Base-by-base conservation (phyloP, 495 filamentous ascomycete genomes). In the Tetracladium setigerum region DNA sequence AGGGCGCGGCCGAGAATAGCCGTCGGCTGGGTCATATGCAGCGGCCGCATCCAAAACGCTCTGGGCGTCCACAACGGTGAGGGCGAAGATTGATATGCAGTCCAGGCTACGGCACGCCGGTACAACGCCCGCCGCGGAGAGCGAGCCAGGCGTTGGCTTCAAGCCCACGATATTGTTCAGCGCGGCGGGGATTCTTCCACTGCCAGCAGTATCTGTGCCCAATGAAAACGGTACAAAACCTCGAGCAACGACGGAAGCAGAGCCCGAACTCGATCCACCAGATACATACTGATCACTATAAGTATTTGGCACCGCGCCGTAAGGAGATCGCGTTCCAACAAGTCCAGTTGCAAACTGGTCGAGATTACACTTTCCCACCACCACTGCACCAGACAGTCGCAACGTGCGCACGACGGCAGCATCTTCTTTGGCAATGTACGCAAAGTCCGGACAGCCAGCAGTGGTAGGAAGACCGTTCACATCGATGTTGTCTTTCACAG, bases 331-430 rank as follows among this genome's bases (percentile, higher is more conserved):
- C 37, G 73, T 70, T 15, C 70, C 72, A 0, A 63, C 34, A 16
- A 47, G 59, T n/a, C 80, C 80, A 0, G 80, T 84, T 11, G 78
- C 80, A n/a, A 83, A 66, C 56, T 83, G 78, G 57, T 84, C 80
- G 5, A 84, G 68, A 53, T 84, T 83, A 8, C 70, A 74, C 56
- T 84, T 84, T 14, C 80, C 80, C 39, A 84, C 64, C 36, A 78
- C 70, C 38, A 84, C 60, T 0, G 71, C 80, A 6, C 80, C 80
- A 1, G 66, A 59, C 19, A 56, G 58, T 8, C 61, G 52, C 1
- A 67, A 52, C 30, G 55, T 49, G 22, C 54, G 54, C n/a, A 63
- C 54, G 0, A 58, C 58, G 8, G 52, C 44, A 12, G 63, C 61
- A 31, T 54, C 49, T 30, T 53, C 47, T 8, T 57, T 59, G 9